Percentiles rank a stretch among this genome's conserved stretches.
phyloP scores from a whole-genome alignment of 2,329 filamentous ascomycete genomes.

The Taxawa tesnikishii region DNA sequence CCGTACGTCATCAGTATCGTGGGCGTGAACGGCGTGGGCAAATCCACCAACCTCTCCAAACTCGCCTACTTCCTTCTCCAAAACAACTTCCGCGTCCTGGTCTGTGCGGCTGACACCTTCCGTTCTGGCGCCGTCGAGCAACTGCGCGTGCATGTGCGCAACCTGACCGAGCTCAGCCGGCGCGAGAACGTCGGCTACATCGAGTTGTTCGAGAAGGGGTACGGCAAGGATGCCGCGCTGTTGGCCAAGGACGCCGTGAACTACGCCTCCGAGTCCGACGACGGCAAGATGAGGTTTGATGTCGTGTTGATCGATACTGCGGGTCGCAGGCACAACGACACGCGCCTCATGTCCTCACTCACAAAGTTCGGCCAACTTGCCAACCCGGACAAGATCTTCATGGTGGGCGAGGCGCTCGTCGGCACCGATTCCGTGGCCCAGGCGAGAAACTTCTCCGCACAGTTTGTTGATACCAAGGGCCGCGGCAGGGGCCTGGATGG shows the following conservation, averaged over 20 bases:
- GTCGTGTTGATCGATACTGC: slow-evolving; percentile 97
- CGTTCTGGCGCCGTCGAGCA: slow-evolving; percentile 95
- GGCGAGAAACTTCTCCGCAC: slow-evolving; percentile 88
- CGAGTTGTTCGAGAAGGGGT: slow-evolving; percentile 91
- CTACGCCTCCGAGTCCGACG: slow-evolving; percentile 56
- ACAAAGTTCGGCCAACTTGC: slow-evolving; percentile 98
- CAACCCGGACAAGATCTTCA: slow-evolving; percentile 93
- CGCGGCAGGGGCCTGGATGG: slow-evolving; percentile 72
- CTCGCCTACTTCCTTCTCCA: slow-evolving; percentile 96
- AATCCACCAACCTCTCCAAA: slow-evolving; percentile 94
- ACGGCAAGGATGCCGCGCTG: slow-evolving; percentile 92
- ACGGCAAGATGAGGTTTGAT: slow-evolving; percentile 45
- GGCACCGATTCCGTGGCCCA: slow-evolving; percentile 93
- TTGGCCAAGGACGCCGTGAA: slow-evolving; percentile 90
- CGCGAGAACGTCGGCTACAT: slow-evolving; percentile 72
- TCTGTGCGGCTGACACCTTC: slow-evolving; percentile 94
- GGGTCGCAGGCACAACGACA: slow-evolving; percentile 87
- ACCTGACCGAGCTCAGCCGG: slow-evolving; percentile 75
- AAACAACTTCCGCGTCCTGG: slow-evolving; percentile 90
- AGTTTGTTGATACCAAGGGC: slow-evolving; percentile 44
- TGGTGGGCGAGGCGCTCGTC: slow-evolving; percentile 89
- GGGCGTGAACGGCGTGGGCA: slow-evolving; percentile 95
- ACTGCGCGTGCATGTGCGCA: slow-evolving; percentile 86
- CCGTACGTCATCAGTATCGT: slow-evolving; percentile 97
- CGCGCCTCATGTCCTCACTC: slow-evolving; percentile 86